These are phyloP conservation scores for Mucor velutinosus DNA, from an alignment of 371 early-diverging fungal genomes.

Conservation along the genomic window DNA sequence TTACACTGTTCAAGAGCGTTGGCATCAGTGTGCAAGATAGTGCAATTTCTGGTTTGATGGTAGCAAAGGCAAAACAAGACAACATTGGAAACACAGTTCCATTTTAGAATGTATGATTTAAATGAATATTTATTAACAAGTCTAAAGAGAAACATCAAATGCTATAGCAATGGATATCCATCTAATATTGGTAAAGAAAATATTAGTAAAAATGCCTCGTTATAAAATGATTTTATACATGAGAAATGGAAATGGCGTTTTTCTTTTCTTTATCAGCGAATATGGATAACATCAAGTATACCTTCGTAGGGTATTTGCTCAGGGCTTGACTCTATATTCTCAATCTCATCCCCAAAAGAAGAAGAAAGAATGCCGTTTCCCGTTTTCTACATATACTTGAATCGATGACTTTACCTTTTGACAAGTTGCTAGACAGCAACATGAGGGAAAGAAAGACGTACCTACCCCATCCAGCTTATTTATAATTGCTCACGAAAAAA, in stretches of 20 bases:
- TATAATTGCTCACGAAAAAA: not conserved
- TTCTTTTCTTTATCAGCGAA: slow-evolving; percentile 34
- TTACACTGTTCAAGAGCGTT: slow-evolving; percentile 66
- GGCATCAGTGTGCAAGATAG: slow-evolving; percentile 69
- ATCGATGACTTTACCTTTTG: not conserved
- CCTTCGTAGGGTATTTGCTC: slow-evolving; percentile 38
- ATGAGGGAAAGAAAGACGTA: not conserved
- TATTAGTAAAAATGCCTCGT: not conserved
- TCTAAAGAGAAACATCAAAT: not conserved
- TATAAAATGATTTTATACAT: not conserved
- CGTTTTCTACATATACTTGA: not conserved
- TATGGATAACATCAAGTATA: slow-evolving; percentile 42
- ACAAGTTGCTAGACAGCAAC: not conserved
- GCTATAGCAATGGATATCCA: not conserved
- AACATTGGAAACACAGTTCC: slow-evolving; percentile 45
- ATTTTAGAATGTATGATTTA: slow-evolving; percentile 21
- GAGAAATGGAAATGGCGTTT: not conserved
- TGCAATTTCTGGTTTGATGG: slow-evolving; percentile 56
- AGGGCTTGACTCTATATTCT: slow-evolving; percentile 54
- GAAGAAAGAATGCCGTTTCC: not conserved
- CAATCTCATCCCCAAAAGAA: slow-evolving; percentile 41
- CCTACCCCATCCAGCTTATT: not conserved
- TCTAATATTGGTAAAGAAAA: not conserved
- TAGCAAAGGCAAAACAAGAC: slow-evolving; percentile 44
- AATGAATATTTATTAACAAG: not conserved